Evolutionary conservation across 495 filamentous ascomycete genomes (phyloP).

Genomic region (Ramalina intermedia): DNA sequence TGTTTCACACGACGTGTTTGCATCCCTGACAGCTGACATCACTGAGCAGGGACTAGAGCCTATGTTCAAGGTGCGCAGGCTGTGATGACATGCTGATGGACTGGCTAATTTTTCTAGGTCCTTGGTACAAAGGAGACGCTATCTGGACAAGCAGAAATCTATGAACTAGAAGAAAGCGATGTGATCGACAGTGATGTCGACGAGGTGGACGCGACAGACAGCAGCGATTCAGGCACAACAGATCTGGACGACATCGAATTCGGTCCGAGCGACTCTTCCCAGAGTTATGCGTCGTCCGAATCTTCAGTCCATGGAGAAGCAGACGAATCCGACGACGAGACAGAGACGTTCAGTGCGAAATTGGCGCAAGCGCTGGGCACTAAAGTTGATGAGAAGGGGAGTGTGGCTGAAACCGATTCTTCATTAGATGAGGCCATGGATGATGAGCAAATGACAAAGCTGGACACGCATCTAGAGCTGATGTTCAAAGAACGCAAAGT

Average conservation of each 20-base stretch:
- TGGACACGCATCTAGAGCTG: slow-evolving; percentile 66
- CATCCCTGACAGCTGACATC: slow-evolving; percentile 56
- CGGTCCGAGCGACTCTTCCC: background rate
- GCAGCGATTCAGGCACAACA: slow-evolving; percentile 19
- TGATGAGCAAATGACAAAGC: slow-evolving; percentile 86
- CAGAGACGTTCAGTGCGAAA: slow-evolving; percentile 59
- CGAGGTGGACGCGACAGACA: slow-evolving; percentile 25
- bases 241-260: background rate
- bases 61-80: slow-evolving; percentile 30
- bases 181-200: slow-evolving; percentile 27
- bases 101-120: slow-evolving; percentile 28
- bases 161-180: slow-evolving; percentile 41
- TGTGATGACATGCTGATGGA: slow-evolving; percentile 1
- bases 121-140: slow-evolving; percentile 67
- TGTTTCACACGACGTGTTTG: slow-evolving; percentile 75
- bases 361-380: slow-evolving; percentile 60
- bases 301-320: slow-evolving; percentile 20
- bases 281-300: background rate
- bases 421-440: slow-evolving; percentile 67
- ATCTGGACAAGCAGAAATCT: slow-evolving; percentile 72
- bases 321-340: slow-evolving; percentile 35
- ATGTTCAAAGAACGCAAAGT: slow-evolving; percentile 66
- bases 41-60: slow-evolving; percentile 59
- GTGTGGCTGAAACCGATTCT: slow-evolving; percentile 25
- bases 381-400: slow-evolving; percentile 40